Percentiles rank a stretch among this genome's conserved stretches.
These are phyloP conservation scores for Glaciozyma martinii DNA, from an alignment of 768 basidiomycete species.

Conservation along the genomic window DNA sequence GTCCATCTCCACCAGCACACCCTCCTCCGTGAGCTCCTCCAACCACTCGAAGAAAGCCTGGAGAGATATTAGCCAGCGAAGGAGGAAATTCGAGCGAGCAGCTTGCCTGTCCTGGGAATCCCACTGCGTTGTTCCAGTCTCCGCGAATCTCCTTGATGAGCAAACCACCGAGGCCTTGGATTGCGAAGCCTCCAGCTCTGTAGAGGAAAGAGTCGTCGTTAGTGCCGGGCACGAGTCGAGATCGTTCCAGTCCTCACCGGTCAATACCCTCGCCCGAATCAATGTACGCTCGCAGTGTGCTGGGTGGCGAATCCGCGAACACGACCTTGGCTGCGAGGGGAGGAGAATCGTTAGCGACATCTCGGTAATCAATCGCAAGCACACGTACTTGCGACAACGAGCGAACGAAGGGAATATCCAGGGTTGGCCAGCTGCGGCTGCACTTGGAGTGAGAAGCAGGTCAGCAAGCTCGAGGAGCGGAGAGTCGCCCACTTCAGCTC, in stretches of 20 bases:
- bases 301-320: constrained; percentile 24
- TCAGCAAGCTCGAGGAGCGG: neutral
- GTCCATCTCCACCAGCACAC: constrained; percentile 37
- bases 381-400: constrained; percentile 8
- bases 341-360: no score
- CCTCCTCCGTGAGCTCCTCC: constrained; percentile 62
- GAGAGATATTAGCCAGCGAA: no score
- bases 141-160: constrained; percentile 71
- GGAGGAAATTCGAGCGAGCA: neutral
- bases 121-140: constrained; percentile 74
- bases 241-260: no score
- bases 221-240: constrained; percentile 62
- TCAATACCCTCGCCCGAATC: constrained; percentile 27
- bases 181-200: constrained; percentile 87
- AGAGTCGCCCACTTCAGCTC: neutral
- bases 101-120: constrained; percentile 67
- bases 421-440: constrained; percentile 22
- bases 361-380: no score
- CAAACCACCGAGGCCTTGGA: constrained; percentile 77
- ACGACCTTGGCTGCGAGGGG: constrained; percentile 13
- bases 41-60: constrained; percentile 65
- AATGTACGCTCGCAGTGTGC: constrained; percentile 28
- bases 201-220: constrained; percentile 57
- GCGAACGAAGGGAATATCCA: constrained; percentile 2
- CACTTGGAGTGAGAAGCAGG: neutral